Conservation (phyloP, 208 protist genomes). For the Entamoeba histolytica region DNA sequence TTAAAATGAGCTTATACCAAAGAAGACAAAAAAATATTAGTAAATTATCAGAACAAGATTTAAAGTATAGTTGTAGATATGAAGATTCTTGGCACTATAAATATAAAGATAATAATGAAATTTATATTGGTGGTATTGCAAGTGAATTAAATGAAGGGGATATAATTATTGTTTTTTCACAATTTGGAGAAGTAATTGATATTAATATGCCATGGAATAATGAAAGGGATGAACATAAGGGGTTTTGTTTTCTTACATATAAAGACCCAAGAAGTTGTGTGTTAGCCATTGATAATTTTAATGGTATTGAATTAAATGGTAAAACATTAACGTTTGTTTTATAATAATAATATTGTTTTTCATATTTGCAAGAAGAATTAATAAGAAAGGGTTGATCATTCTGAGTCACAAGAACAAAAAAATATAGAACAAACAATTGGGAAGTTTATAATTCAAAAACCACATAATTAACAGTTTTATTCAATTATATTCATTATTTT, state of each 20-base stretch:
- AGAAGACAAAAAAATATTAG: background rate
- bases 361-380: no score
- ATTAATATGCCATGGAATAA: background rate
- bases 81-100: background rate
- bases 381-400: background rate
- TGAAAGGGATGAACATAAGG: background rate
- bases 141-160: background rate
- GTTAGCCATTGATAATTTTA: background rate
- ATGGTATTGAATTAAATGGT: background rate
- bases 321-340: background rate
- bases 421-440: background rate
- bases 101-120: background rate
- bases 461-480: background rate
- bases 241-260: background rate
- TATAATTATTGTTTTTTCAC: background rate
- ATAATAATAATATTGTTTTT: no score
- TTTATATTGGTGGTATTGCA: background rate
- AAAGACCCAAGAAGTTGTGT: background rate
- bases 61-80: background rate
- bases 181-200: background rate
- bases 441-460: background rate
- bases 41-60: background rate
- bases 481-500: background rate
- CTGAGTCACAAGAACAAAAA: background rate
- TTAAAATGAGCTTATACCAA: background rate